A percentile compares a stretch with the other conserved stretches of the same genome.
Evolutionary conservation across 495 filamentous ascomycete genomes (phyloP).

Genomic region (Hypoxylon fuscum): DNA sequence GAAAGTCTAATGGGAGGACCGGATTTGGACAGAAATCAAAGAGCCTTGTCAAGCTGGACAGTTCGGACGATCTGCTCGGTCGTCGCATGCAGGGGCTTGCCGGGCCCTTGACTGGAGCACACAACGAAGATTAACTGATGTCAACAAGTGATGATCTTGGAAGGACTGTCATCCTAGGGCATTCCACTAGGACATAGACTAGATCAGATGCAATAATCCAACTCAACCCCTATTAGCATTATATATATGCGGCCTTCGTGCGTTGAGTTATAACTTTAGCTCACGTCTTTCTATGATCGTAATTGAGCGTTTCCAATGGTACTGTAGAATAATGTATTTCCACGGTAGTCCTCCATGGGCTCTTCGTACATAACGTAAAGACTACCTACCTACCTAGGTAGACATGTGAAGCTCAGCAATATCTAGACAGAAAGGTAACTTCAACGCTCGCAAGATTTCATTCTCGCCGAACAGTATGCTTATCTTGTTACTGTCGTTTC

Average conservation of each 20-base stretch:
- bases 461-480: too few relatives aligned
- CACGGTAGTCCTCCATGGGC: too few relatives aligned
- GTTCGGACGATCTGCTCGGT: slow-evolving; percentile 83
- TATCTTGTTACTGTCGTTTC: too few relatives aligned
- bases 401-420: too few relatives aligned
- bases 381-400: too few relatives aligned
- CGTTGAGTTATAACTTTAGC: too few relatives aligned
- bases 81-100: slow-evolving; percentile 87
- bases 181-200: background rate
- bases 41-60: slow-evolving; percentile 77
- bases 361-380: too few relatives aligned
- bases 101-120: slow-evolving; percentile 77
- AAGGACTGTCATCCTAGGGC: background rate
- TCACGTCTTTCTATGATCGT: background rate
- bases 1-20: slow-evolving; percentile 44
- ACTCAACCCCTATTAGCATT: background rate
- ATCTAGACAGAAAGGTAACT: too few relatives aligned
- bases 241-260: background rate
- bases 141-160: background rate
- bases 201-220: background rate
- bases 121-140: slow-evolving; percentile 51
- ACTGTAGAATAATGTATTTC: too few relatives aligned
- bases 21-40: slow-evolving; percentile 53
- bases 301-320: background rate
- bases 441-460: too few relatives aligned